phyloP scores from a whole-genome alignment of 495 filamentous ascomycete species.

The Tuber magnatum region DNA sequence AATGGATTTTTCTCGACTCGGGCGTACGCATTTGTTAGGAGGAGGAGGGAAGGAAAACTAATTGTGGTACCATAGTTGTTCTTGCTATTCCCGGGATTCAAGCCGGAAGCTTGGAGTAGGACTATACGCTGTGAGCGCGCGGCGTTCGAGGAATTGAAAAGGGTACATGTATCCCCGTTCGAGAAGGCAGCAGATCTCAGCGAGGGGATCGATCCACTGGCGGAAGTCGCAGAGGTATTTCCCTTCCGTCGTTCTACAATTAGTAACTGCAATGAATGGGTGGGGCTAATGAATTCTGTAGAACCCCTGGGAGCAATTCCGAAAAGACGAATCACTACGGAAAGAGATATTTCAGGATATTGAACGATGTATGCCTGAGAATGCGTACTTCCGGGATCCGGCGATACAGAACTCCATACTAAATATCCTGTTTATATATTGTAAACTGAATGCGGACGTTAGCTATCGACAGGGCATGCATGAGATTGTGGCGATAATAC shows the following conservation, averaged over 20 bases:
- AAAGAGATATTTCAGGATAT: slow-evolving; percentile 95
- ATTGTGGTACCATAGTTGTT: slow-evolving; percentile 53
- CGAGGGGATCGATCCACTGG: slow-evolving; percentile 72
- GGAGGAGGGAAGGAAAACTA: slow-evolving; percentile 15
- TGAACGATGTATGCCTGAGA: slow-evolving; percentile 84
- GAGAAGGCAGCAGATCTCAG: slow-evolving; percentile 72
- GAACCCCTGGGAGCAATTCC: slow-evolving; percentile 84
- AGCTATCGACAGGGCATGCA: slow-evolving; percentile 96
- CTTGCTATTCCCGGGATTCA: slow-evolving; percentile 65
- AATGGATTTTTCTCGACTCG: slow-evolving; percentile 7
- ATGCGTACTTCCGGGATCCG: slow-evolving; percentile 76
- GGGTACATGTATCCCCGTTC: slow-evolving; percentile 44
- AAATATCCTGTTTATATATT: slow-evolving; percentile 87
- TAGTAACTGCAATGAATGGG: slow-evolving; percentile 15
- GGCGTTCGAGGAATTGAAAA: slow-evolving; percentile 54
- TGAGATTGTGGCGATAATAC: slow-evolving; percentile 80
- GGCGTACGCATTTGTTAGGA: background rate
- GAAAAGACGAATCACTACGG: slow-evolving; percentile 73
- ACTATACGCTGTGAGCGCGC: slow-evolving; percentile 61
- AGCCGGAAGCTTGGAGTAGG: slow-evolving; percentile 60
- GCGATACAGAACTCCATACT: slow-evolving; percentile 72
- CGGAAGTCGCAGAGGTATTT: slow-evolving; percentile 72
- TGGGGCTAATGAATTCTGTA: slow-evolving; percentile 39
- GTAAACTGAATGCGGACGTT: slow-evolving; percentile 82
- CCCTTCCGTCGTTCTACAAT: background rate